These are phyloP conservation scores for Cordyceps cicadae DNA, from an alignment of 2,329 filamentous ascomycete species.

Conservation along the genomic window DNA sequence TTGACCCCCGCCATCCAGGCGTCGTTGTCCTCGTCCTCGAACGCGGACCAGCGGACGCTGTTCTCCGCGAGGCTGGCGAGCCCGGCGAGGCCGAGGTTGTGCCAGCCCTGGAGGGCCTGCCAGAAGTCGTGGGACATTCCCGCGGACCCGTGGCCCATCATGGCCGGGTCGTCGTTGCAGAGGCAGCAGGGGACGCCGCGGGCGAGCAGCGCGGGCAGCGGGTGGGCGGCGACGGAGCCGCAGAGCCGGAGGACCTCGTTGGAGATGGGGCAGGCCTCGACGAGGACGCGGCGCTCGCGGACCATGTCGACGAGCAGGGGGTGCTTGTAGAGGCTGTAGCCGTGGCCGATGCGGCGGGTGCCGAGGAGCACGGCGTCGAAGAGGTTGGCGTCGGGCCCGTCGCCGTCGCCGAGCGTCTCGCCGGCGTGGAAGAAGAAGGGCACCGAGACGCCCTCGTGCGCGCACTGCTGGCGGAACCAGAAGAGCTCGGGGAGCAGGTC, in stretches of 20 bases:
- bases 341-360: constrained; percentile 82
- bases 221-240: constrained; percentile 66
- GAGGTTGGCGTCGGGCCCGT: constrained; percentile 68
- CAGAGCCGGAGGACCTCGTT: constrained; percentile 82
- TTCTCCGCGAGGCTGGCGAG: constrained; percentile 86
- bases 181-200: constrained; percentile 77
- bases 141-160: constrained; percentile 72
- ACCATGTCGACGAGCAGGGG: constrained; percentile 82
- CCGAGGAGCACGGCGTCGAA: constrained; percentile 85
- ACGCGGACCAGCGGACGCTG: constrained; percentile 81
- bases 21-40: constrained; percentile 65
- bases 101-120: constrained; percentile 85
- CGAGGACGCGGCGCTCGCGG: constrained; percentile 76
- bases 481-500: constrained; percentile 79
- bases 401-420: constrained; percentile 71
- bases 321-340: constrained; percentile 83
- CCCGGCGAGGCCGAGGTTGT: constrained; percentile 82
- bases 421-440: constrained; percentile 96
- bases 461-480: constrained; percentile 86
- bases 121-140: constrained; percentile 91
- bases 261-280: constrained; percentile 86
- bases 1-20: constrained; percentile 68
- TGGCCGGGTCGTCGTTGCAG: constrained; percentile 85
- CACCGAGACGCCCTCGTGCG: constrained; percentile 67
- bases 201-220: constrained; percentile 74